Base-by-base conservation (phyloP, 371 early-diverging fungal genomes). In the Actinomortierella ambigua region DNA sequence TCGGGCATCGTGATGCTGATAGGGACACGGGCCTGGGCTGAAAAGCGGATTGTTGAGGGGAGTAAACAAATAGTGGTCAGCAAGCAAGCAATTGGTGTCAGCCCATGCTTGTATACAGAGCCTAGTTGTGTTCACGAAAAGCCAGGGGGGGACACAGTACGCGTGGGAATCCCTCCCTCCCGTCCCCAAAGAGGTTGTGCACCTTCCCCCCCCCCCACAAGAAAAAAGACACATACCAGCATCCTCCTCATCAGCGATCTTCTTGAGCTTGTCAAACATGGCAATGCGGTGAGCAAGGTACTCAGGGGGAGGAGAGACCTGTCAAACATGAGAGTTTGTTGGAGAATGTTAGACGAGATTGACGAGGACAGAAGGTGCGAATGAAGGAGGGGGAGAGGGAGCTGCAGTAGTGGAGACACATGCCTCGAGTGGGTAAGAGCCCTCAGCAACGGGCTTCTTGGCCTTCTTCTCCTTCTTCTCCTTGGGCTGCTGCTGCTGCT, bases 1-100 rank as follows among this genome's bases (percentile, higher is more conserved):
- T 98, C 95, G 41, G 96, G 95, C 41, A 99, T 85, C 42, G 95
- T 93, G 63, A 99, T 84, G 46, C 83, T 86, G 81, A 98, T 98
- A 54, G 88, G 81, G 55, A 84, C 90, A 48, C 95, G 92, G 20
- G 95, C 93, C 76, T 92, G 84, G 43, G 84, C 93, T 94, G 71
- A 23, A 28, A 18, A 18, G 1, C n/a, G 7, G 26, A 27, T n/a
- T 24, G 27, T 40, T 41, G 27, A 5, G 13, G 7, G 29, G 15
- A 24, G 11, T 1, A 20, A 22, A 9, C 11, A 34, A 34, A 34
- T 34, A 6, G 34, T 4, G 4, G 34, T 34, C 34, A 34, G 7
- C 11, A 6, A 11, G 11, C 11, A 34, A 34, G 34, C n/a, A n/a
- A n/a, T n/a, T n/a, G n/a, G n/a, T n/a, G n/a, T n/a, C n/a, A n/a